Conservation (phyloP, 352 stramenopile genomes). For the Saprolegnia parasitica region DNA sequence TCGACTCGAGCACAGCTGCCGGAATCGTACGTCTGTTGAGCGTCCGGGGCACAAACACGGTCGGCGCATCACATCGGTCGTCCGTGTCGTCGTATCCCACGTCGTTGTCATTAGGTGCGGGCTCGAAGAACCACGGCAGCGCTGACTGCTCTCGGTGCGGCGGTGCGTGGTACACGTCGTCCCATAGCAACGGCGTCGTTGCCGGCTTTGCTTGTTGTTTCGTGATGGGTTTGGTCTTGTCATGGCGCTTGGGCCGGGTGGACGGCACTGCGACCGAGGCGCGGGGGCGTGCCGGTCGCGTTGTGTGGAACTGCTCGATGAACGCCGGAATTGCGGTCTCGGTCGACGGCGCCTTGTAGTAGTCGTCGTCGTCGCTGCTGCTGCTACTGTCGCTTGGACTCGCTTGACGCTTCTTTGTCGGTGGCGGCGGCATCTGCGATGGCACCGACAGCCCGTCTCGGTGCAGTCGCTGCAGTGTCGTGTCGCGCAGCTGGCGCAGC, state of each 20-base stretch:
- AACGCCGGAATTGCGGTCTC: neutral
- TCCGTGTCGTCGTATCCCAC: neutral
- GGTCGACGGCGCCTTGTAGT: neutral
- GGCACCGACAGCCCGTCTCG: neutral
- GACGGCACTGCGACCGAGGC: neutral
- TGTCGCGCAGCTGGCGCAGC: conserved; percentile 38
- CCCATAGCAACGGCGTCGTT: neutral
- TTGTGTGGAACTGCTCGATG: neutral
- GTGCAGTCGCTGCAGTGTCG: neutral
- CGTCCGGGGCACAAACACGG: neutral
- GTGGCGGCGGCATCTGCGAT: neutral
- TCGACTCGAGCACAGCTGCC: conserved; percentile 4
- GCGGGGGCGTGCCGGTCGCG: neutral
- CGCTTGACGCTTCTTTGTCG: neutral
- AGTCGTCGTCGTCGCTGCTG: conserved; percentile 22
- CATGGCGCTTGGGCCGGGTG: neutral
- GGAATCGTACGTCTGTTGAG: conserved; percentile 19
- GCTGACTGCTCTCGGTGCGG: neutral
- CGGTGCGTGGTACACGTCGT: conserved; percentile 7
- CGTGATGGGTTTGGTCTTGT: neutral
- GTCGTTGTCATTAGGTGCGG: neutral
- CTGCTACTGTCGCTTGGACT: conserved; percentile 2
- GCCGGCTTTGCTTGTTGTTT: neutral
- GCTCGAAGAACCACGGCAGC: neutral
- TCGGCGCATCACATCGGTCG: neutral